Evolutionary conservation across 2,329 filamentous ascomycete species (phyloP), one percentile per base, ranked within the genome.

Genomic region (Talaromyces sp.): DNA sequence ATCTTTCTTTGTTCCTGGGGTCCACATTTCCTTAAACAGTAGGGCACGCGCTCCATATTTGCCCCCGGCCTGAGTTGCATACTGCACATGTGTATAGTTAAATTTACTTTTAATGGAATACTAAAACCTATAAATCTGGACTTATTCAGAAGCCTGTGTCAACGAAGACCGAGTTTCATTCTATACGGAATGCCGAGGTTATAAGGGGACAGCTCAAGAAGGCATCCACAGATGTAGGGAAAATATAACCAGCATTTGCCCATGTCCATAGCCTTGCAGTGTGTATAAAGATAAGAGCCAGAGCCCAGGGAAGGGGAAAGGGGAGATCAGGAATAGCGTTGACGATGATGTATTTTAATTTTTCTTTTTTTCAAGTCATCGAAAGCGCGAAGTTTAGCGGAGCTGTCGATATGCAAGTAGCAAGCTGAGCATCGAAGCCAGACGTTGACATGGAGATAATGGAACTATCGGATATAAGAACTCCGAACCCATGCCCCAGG

Each of bases 81-180:
- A n/a, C n/a, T n/a, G n/a, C n/a, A n/a, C n/a, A n/a, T n/a, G n/a
- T n/a, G n/a, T n/a, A n/a, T n/a, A n/a, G n/a, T n/a, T n/a, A n/a
- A n/a, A n/a, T n/a, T n/a, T n/a, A n/a, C n/a, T n/a, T n/a, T n/a
- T n/a, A n/a, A n/a, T n/a, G n/a, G n/a, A n/a, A n/a, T n/a, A n/a
- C n/a, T n/a, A n/a, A n/a, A n/a, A n/a, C n/a, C n/a, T n/a, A n/a
- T n/a, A n/a, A n/a, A n/a, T n/a, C n/a, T n/a, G n/a, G n/a, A n/a
- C n/a, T n/a, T n/a, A n/a, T 14, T 17, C 36, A 5, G 17, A 16
- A 24, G 30, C 10, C 36, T 39, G 32, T 55, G 58, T 62, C 56
- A 58, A 57, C 47, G 56, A 61, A 60, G 58, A 56, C 58, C 54
- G 51, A 50, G 59, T 57, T 62, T 58, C 60, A 62, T 51, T 62